Conservation (phyloP, 495 filamentous ascomycete species). For the Penicillium macrosclerotiorum region DNA sequence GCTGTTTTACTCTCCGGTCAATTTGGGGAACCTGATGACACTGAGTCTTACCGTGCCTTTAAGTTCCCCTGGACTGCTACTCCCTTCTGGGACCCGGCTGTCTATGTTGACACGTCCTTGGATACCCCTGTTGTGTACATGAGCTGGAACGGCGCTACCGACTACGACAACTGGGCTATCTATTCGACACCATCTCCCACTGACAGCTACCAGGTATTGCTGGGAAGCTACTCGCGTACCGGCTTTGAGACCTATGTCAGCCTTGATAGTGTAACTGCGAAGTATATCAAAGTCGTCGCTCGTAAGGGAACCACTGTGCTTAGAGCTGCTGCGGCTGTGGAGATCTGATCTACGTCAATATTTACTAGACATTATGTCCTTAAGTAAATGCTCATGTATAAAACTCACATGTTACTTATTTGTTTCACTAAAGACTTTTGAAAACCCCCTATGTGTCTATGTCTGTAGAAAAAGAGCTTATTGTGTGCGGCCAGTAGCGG, state of each 20-base stretch:
- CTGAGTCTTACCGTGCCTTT: constrained; percentile 42
- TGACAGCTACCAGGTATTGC: constrained; percentile 18
- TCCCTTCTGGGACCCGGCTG: constrained; percentile 35
- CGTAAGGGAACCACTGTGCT: constrained; percentile 29
- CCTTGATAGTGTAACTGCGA: constrained; percentile 17
- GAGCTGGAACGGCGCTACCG: constrained; percentile 48
- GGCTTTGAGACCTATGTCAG: constrained; percentile 35
- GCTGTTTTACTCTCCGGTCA: constrained; percentile 34
- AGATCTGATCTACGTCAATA: too few relatives aligned
- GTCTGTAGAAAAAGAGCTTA: too few relatives aligned
- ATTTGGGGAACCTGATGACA: constrained; percentile 35
- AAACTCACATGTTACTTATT: too few relatives aligned
- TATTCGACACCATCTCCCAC: constrained; percentile 23
- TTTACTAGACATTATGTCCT: too few relatives aligned
- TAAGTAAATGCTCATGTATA: too few relatives aligned
- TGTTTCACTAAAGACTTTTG: too few relatives aligned
- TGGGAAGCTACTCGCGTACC: constrained; percentile 21
- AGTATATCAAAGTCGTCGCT: constrained; percentile 32
- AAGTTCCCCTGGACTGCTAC: constrained; percentile 40
- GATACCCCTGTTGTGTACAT: constrained; percentile 23
- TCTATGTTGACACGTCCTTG: constrained; percentile 18
- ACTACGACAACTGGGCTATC: constrained; percentile 39
- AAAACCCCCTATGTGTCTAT: too few relatives aligned
- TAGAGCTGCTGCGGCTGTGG: constrained; percentile 20
- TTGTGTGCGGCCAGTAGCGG: too few relatives aligned